These are phyloP conservation scores for Alternaria arborescens DNA, from an alignment of 2,329 filamentous ascomycete genomes.

Conservation along the genomic window DNA sequence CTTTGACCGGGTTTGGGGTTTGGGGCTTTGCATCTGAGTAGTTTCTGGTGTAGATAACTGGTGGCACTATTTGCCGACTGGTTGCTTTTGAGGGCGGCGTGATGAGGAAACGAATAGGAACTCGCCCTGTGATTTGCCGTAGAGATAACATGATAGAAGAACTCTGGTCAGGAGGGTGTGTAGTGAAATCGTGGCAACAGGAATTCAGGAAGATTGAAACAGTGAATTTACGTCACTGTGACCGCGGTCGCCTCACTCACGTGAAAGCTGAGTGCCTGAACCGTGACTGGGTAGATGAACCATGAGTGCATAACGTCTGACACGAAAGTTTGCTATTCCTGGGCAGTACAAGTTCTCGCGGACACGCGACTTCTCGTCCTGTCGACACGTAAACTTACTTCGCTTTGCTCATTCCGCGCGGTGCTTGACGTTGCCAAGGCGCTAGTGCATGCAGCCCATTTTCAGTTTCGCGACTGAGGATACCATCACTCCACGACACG, in stretches of 20 bases:
- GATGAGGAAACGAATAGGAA: neutral
- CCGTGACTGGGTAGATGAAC: neutral
- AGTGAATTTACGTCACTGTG: constrained; percentile 35
- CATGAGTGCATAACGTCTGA: neutral
- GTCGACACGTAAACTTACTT: neutral
- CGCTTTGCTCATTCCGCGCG: constrained; percentile 1
- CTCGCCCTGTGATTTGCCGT: neutral
- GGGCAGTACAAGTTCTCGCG: neutral
- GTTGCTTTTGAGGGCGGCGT: neutral
- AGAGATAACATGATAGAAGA: neutral
- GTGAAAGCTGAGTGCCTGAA: neutral
- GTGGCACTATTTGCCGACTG: neutral
- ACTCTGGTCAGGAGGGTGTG: neutral
- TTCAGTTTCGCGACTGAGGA: constrained; percentile 30
- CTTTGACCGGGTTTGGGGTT: neutral
- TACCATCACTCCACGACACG: constrained; percentile 25
- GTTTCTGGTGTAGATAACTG: neutral
- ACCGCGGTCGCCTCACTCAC: constrained; percentile 16
- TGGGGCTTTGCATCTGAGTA: constrained; percentile 14
- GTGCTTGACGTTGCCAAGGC: constrained; percentile 27
- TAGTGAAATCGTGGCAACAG: neutral
- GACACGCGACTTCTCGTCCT: neutral
- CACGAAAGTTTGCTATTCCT: neutral
- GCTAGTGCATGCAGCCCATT: constrained; percentile 28
- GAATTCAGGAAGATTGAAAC: neutral